A percentile compares a stretch with the other conserved stretches of the same genome.
Conservation (phyloP, 2,329 filamentous ascomycete species). For the Xylaria sp. region DNA sequence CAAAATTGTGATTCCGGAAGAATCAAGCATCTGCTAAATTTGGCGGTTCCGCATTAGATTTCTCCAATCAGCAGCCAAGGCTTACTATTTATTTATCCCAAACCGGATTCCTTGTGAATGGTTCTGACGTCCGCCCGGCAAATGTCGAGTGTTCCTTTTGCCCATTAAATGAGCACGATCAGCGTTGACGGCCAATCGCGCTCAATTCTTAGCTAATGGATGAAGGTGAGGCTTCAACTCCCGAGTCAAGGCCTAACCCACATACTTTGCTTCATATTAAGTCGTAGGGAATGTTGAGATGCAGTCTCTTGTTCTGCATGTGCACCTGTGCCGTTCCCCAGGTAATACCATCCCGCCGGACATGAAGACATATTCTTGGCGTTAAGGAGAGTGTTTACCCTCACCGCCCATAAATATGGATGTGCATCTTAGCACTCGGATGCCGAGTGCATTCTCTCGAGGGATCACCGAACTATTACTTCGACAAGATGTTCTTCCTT, state of each 20-base stretch:
- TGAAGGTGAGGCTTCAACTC: constrained; percentile 32
- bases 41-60: constrained; percentile 18
- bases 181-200: constrained; percentile 21
- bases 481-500: constrained; percentile 40
- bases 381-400: constrained; percentile 16
- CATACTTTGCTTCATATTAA: constrained; percentile 28
- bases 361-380: constrained; percentile 27
- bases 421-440: constrained; percentile 1
- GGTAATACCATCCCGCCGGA: constrained; percentile 39
- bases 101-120: constrained; percentile 18
- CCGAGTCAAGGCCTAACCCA: constrained; percentile 29
- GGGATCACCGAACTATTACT: not conserved
- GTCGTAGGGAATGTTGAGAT: constrained; percentile 14
- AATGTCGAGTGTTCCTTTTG: constrained; percentile 21
- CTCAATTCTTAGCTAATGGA: not conserved
- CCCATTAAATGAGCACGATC: constrained; percentile 27
- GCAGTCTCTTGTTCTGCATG: constrained; percentile 5
- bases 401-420: constrained; percentile 12
- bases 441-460: constrained; percentile 1
- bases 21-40: constrained; percentile 29
- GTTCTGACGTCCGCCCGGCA: constrained; percentile 21
- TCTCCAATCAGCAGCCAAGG: constrained; percentile 28
- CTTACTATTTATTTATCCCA: constrained; percentile 34
- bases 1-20: constrained; percentile 32
- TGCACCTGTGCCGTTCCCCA: constrained; percentile 29